Percentiles rank a stretch among this genome's conserved stretches.
These are phyloP conservation scores for Calonectria pseudoreteaudii DNA, from an alignment of 2,329 filamentous ascomycete species.

Conservation along the genomic window DNA sequence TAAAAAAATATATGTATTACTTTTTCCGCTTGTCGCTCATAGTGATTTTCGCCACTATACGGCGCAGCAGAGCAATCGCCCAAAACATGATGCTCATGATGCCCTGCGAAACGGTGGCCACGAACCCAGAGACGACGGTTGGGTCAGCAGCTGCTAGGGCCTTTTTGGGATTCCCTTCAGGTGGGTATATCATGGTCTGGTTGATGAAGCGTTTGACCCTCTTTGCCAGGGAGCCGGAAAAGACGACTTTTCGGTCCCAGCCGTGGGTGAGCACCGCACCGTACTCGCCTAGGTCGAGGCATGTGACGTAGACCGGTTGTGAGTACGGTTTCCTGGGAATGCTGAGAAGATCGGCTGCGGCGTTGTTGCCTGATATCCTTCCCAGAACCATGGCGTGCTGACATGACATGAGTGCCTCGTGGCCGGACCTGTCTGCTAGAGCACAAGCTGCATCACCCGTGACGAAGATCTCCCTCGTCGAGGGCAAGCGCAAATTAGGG, in stretches of 20 bases:
- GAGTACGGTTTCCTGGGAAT: constrained; percentile 39
- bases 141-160: background rate
- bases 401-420: constrained; percentile 51
- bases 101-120: background rate
- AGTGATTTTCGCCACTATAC: background rate
- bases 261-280: constrained; percentile 45
- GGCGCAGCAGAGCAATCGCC: background rate
- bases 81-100: background rate
- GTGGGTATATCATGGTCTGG: constrained; percentile 45
- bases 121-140: background rate
- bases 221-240: constrained; percentile 46
- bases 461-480: background rate
- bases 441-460: constrained; percentile 49
- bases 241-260: constrained; percentile 45
- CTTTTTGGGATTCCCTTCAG: background rate
- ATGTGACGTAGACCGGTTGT: constrained; percentile 46
- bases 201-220: constrained; percentile 49
- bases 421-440: constrained; percentile 34
- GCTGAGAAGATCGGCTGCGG: constrained; percentile 47
- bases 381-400: constrained; percentile 52
- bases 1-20: constrained; percentile 1
- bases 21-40: background rate
- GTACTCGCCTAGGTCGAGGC: constrained; percentile 49
- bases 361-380: constrained; percentile 47
- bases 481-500: background rate